Percentiles rank a stretch among this genome's conserved stretches.
These are phyloP conservation scores for Magnolia officinalis DNA, from an alignment of 164 flowering plant genomes.

Conservation along the genomic window DNA sequence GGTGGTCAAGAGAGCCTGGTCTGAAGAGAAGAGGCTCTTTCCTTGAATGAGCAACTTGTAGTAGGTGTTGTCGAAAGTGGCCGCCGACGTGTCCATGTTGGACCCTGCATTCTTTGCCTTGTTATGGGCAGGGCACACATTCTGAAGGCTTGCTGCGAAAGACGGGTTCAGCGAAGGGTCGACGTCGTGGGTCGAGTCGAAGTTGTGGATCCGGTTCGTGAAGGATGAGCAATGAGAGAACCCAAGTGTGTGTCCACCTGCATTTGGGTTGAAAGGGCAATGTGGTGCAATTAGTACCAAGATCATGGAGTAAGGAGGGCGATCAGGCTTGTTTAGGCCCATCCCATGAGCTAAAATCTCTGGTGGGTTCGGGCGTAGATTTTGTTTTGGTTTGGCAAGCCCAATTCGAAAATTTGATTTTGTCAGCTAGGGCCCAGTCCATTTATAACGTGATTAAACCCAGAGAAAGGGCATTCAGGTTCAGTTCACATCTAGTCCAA, in stretches of 20 bases:
- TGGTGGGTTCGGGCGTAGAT: not conserved
- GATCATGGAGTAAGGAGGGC: not conserved
- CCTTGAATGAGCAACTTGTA: constrained; percentile 62
- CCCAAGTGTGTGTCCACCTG: constrained; percentile 89
- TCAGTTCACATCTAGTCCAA: too few species aligned
- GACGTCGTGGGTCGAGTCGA: constrained; percentile 41
- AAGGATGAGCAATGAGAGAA: constrained; percentile 89
- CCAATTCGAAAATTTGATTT: too few species aligned
- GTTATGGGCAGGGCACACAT: constrained; percentile 55
- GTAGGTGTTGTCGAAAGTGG: constrained; percentile 61
- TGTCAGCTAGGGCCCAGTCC: too few species aligned
- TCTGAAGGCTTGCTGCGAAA: constrained; percentile 51
- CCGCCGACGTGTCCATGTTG: constrained; percentile 46
- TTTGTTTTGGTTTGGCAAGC: too few species aligned
- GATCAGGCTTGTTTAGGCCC: not conserved
- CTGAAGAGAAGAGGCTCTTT: constrained; percentile 67
- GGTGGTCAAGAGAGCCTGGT: constrained; percentile 56
- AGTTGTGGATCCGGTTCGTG: constrained; percentile 77
- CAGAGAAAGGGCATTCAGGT: too few species aligned
- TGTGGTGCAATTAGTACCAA: not conserved
- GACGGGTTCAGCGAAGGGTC: constrained; percentile 60
- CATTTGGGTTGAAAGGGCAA: constrained; percentile 4
- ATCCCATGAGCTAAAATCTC: too few species aligned
- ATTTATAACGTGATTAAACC: too few species aligned
- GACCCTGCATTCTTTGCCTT: constrained; percentile 59